Conservation (phyloP, 331 rosid genomes). For the Phaseolus coccineus region DNA sequence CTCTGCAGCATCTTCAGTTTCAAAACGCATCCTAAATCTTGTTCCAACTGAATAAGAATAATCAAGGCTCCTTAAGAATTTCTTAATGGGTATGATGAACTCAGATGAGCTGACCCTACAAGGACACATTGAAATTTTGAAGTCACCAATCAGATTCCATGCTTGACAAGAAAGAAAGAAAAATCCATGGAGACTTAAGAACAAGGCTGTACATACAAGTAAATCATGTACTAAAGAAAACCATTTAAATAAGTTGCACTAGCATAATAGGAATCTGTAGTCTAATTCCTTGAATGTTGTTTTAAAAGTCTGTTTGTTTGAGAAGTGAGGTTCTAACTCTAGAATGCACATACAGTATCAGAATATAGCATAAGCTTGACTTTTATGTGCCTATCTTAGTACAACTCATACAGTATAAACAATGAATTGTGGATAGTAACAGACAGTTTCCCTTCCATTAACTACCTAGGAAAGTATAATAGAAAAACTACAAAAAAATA, state of each 20-base stretch:
- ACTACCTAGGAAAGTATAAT: background rate
- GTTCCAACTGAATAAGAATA: constrained; percentile 78
- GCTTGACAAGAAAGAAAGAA: background rate
- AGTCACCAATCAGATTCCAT: constrained; percentile 32
- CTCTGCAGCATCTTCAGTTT: constrained; percentile 86
- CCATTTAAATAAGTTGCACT: background rate
- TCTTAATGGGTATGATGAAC: constrained; percentile 72
- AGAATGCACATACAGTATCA: background rate
- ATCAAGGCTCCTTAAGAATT: constrained; percentile 73
- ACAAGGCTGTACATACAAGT: constrained; percentile 3
- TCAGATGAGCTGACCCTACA: constrained; percentile 80
- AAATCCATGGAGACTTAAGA: constrained; percentile 22
- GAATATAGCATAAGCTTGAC: background rate
- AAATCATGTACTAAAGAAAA: background rate
- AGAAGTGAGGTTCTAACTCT: background rate
- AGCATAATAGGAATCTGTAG: background rate
- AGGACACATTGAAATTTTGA: constrained; percentile 14
- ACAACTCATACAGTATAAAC: background rate
- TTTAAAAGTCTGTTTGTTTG: background rate
- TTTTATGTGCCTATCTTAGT: background rate
- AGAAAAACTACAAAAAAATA: constrained; percentile 41
- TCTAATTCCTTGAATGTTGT: constrained; percentile 7
- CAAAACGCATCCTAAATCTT: constrained; percentile 92
- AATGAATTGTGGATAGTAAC: constrained; percentile 9
- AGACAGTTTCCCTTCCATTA: background rate